phyloP scores from a whole-genome alignment of 176 grass and related monocot species.

The Melocanna baccifera region DNA sequence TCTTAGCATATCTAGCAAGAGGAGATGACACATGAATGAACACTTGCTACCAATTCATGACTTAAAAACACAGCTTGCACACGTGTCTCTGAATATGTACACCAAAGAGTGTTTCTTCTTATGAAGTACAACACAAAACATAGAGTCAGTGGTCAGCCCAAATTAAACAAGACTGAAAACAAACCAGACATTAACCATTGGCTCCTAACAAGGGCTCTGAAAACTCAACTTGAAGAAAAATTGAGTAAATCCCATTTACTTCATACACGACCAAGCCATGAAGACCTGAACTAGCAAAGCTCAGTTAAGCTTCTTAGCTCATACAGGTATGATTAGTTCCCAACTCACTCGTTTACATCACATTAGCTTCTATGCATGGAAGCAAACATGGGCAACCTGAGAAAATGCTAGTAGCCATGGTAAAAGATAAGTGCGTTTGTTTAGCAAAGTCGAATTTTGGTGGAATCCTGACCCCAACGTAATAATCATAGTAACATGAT shows the following conservation, averaged over 20 bases:
- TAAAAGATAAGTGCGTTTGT: background rate
- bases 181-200: background rate
- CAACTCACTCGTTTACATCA: slow-evolving; percentile 18
- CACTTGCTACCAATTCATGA: slow-evolving; percentile 30
- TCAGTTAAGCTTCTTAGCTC: background rate
- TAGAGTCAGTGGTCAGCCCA: background rate
- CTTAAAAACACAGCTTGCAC: slow-evolving; percentile 10
- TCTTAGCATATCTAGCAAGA: slow-evolving; percentile 29
- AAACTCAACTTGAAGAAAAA: slow-evolving; percentile 15
- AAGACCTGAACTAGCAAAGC: background rate
- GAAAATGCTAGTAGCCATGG: slow-evolving; percentile 25
- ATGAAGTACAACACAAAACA: slow-evolving; percentile 2
- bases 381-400: slow-evolving; percentile 7
- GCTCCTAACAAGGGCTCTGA: background rate
- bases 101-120: slow-evolving; percentile 18
- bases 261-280: background rate
- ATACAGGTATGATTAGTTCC: background rate
- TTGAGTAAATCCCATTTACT: slow-evolving; percentile 1
- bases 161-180: background rate
- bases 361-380: slow-evolving; percentile 3
- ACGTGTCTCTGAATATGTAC: background rate
- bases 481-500: background rate
- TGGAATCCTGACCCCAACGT: background rate
- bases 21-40: slow-evolving; percentile 7
- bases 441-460: background rate